Conservation (phyloP, 352 stramenopile genomes). For the Plasmopara viticola region DNA sequence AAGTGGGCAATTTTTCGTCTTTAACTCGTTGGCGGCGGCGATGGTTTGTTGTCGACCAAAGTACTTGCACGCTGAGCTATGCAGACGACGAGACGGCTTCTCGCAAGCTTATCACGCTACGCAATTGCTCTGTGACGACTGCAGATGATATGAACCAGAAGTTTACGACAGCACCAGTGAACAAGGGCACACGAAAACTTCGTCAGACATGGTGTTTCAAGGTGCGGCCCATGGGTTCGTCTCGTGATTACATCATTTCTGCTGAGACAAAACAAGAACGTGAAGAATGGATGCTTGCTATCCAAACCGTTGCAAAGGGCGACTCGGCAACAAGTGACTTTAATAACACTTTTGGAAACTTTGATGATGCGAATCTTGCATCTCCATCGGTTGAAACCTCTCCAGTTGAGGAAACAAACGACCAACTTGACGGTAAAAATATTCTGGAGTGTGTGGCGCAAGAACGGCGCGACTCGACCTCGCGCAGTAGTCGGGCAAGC, state of each 20-base stretch:
- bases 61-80: conserved; percentile 74
- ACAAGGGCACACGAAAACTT: conserved; percentile 75
- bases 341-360: conserved; percentile 20
- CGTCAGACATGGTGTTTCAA: conserved; percentile 85
- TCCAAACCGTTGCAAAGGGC: conserved; percentile 66
- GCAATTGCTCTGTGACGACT: conserved; percentile 58
- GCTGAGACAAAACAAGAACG: conserved; percentile 84
- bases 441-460: conserved; percentile 36
- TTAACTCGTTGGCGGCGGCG: conserved; percentile 69
- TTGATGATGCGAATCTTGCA: conserved; percentile 25
- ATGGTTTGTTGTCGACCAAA: conserved; percentile 80
- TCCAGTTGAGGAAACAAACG: conserved; percentile 40
- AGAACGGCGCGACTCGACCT: conserved; percentile 51
- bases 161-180: conserved; percentile 80
- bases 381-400: conserved; percentile 18
- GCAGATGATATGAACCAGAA: conserved; percentile 84
- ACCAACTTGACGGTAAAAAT: conserved; percentile 50
- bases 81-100: conserved; percentile 58
- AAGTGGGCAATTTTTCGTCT: conserved; percentile 63
- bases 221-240: conserved; percentile 64
- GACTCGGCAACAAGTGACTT: conserved; percentile 31
- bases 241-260: conserved; percentile 77
- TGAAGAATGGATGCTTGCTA: conserved; percentile 87
- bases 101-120: conserved; percentile 68
- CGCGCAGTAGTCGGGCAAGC: conserved; percentile 53